Evolutionary conservation across 2,329 filamentous ascomycete species (phyloP), one percentile per base, ranked within the genome.

Genomic region (Trichoderma citrinoviride): DNA sequence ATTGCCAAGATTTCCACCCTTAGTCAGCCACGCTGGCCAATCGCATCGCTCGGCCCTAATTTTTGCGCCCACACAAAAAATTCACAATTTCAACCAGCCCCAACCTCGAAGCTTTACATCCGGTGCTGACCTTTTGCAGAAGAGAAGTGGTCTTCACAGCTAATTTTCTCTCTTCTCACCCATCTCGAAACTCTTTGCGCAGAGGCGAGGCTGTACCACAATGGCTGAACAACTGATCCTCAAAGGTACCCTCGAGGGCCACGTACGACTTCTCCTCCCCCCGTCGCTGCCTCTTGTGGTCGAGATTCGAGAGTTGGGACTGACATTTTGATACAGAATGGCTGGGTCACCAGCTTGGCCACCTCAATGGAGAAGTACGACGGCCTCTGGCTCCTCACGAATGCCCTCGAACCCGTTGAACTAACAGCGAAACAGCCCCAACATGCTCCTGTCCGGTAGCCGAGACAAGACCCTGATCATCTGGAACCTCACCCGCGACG

Each of bases 391-490:
- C 21, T 15, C 7, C 25, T 55, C 41, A 19, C 27, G 43, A 49
- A 12, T 23, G 12, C 15, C 17, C 15, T 54, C 47, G 37, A n/a
- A 49, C 56, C 19, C 44, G 33, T 43, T 21, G 23, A 62, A 64
- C 71, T 73, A 65, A 73, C 69, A 68, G 70, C 65, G 56, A 67
- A 52, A 68, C 74, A 87, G 92, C 91, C 95, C 95, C 79, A 98
- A 99, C 88, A 98, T 99, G 94, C 93, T 99, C 81, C 89, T 99
- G 77, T 99, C 95, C 74, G 94, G 87, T 78, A 92, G 88, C 80
- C 93, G 95, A 85, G 95, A 99, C 88, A 97, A 98, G 91, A 92
- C 91, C 74, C 87, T 99, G 81, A 99, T 99, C 86, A 96, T 99
- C 89, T 99, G 95, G 95, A 97, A 97, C 88, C 88, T 99, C 78